Evolutionary conservation across 2,329 filamentous ascomycete genomes (phyloP).

Genomic region (Parastagonospora avenae): DNA sequence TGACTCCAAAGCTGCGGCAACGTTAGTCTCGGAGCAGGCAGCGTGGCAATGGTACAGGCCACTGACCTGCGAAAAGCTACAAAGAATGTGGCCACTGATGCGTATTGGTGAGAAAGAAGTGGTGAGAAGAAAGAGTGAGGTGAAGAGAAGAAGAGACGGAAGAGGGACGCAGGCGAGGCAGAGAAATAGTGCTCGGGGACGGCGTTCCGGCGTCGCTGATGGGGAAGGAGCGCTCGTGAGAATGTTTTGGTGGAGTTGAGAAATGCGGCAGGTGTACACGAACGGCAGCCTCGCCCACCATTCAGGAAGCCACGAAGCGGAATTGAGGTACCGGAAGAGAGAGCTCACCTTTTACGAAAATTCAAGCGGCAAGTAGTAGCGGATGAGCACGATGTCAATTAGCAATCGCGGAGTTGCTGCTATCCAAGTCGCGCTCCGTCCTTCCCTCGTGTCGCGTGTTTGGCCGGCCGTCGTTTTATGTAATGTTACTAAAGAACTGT

Average conservation of each 20-base stretch:
- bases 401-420: slow-evolving; percentile 3
- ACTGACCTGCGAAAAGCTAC: slow-evolving; percentile 50
- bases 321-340: slow-evolving; percentile 7
- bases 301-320: slow-evolving; percentile 16
- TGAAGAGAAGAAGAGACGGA: slow-evolving; percentile 26
- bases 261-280: slow-evolving; percentile 19
- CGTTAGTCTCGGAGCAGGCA: slow-evolving; percentile 19
- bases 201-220: slow-evolving; percentile 27
- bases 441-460: neutral
- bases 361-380: neutral
- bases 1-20: slow-evolving; percentile 47
- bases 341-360: slow-evolving; percentile 27
- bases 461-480: slow-evolving; percentile 16
- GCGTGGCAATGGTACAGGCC: slow-evolving; percentile 5
- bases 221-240: slow-evolving; percentile 34
- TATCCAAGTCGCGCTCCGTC: slow-evolving; percentile 1
- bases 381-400: slow-evolving; percentile 1
- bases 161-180: slow-evolving; percentile 14
- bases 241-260: slow-evolving; percentile 21
- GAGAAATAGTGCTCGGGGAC: slow-evolving; percentile 21
- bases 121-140: slow-evolving; percentile 38
- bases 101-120: slow-evolving; percentile 49
- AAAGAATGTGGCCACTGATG: slow-evolving; percentile 53
- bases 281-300: slow-evolving; percentile 24
- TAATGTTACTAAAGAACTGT: slow-evolving; percentile 42